Conservation (phyloP, 176 grass and related monocot species). For the Neostapfia colusana region DNA sequence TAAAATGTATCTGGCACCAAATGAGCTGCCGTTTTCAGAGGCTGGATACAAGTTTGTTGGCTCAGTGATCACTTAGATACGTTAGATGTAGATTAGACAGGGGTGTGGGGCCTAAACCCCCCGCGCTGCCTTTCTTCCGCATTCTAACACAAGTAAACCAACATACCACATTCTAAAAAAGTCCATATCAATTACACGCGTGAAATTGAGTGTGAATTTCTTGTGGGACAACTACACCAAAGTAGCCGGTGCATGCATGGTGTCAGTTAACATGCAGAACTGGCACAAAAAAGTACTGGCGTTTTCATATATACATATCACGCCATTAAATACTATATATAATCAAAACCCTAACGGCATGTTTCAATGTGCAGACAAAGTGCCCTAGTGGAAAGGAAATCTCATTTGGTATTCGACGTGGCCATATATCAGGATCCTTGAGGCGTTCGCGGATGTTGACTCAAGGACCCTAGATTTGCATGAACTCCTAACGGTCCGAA, state of each 20-base stretch:
- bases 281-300: slow-evolving; percentile 2
- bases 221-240: neutral
- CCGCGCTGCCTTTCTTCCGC: neutral
- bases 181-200: neutral
- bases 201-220: neutral
- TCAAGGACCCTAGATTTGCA: slow-evolving; percentile 23
- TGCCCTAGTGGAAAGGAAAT: neutral
- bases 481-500: slow-evolving; percentile 26
- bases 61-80: too few species aligned
- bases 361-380: slow-evolving; percentile 23
- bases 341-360: slow-evolving; percentile 40
- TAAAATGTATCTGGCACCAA: neutral
- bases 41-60: neutral
- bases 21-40: neutral
- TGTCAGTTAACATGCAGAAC: neutral
- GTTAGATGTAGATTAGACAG: neutral
- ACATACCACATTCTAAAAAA: neutral
- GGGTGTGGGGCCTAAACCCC: neutral
- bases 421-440: neutral
- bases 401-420: neutral
- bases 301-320: neutral
- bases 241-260: neutral
- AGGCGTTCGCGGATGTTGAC: neutral
- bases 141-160: neutral
- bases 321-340: slow-evolving; percentile 2